A percentile compares a stretch with the other conserved stretches of the same genome.
phyloP scores from a whole-genome alignment of 768 basidiomycete genomes.

The Pleurotus pulmonarius region DNA sequence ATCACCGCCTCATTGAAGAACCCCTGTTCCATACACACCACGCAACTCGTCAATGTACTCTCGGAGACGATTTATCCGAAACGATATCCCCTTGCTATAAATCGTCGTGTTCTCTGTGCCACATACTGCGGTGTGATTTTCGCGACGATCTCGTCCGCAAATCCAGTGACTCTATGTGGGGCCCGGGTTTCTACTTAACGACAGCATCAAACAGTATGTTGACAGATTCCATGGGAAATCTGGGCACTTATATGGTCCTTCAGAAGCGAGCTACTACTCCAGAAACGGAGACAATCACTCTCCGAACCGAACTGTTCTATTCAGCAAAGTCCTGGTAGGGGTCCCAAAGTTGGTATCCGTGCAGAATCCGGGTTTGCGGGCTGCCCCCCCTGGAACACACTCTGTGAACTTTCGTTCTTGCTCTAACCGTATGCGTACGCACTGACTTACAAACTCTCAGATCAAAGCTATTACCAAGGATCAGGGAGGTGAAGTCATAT shows the following conservation, averaged over 20 bases:
- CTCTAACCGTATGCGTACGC: too few species aligned
- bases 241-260: too few species aligned
- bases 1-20: conserved; percentile 3
- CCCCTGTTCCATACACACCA: conserved; percentile 2
- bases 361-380: background rate
- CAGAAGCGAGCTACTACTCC: background rate
- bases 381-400: background rate
- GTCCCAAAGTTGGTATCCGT: background rate
- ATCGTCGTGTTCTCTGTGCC: background rate
- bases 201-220: conserved; percentile 4
- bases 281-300: background rate
- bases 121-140: conserved; percentile 1
- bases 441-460: too few species aligned
- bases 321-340: conserved; percentile 2
- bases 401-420: too few species aligned
- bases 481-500: background rate
- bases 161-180: background rate
- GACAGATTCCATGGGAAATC: too few species aligned
- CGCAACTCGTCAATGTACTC: background rate
- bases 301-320: background rate
- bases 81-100: background rate
- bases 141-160: background rate
- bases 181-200: background rate
- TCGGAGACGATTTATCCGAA: background rate
- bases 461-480: background rate